Conservation (phyloP, 75 land plant genomes). For the Pseudotsuga menziesii region DNA sequence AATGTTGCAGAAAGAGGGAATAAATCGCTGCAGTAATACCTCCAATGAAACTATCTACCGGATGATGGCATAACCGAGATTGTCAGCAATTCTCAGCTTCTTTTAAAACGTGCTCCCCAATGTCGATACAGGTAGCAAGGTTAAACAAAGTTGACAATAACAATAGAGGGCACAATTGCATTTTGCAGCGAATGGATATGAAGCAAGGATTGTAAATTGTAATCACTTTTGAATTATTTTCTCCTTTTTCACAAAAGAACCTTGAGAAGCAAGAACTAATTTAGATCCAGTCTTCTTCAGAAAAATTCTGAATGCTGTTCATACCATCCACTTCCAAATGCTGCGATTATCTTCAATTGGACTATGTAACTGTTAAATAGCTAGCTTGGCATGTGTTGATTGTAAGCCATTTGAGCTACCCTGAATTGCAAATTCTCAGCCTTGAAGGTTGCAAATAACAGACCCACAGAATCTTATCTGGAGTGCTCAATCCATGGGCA, state of each 20-base stretch:
- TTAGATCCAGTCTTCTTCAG: not conserved
- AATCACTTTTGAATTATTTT: not conserved
- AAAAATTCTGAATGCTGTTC: not conserved
- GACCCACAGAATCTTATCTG: not conserved
- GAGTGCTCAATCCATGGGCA: not conserved
- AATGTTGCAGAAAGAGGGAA: not conserved
- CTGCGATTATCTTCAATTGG: not conserved
- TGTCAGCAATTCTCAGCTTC: not conserved
- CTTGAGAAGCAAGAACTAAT: not conserved
- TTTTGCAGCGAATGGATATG: too few relatives aligned
- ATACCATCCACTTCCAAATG: constrained; percentile 3
- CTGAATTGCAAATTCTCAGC: not conserved
- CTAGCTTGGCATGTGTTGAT: not conserved
- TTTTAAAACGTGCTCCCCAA: not conserved
- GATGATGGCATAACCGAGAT: not conserved
- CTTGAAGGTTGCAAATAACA: not conserved
- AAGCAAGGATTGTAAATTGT: not conserved
- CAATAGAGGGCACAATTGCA: not conserved
- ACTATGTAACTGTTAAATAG: not conserved
- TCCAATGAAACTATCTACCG: not conserved
- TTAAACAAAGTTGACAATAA: not conserved
- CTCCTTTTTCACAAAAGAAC: not conserved
- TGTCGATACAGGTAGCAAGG: not conserved
- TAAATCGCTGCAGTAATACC: not conserved
- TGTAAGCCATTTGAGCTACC: not conserved